Evolutionary conservation across 2,329 filamentous ascomycete genomes (phyloP), one percentile per base, ranked within the genome.

Genomic region (Neonectria magnoliae): DNA sequence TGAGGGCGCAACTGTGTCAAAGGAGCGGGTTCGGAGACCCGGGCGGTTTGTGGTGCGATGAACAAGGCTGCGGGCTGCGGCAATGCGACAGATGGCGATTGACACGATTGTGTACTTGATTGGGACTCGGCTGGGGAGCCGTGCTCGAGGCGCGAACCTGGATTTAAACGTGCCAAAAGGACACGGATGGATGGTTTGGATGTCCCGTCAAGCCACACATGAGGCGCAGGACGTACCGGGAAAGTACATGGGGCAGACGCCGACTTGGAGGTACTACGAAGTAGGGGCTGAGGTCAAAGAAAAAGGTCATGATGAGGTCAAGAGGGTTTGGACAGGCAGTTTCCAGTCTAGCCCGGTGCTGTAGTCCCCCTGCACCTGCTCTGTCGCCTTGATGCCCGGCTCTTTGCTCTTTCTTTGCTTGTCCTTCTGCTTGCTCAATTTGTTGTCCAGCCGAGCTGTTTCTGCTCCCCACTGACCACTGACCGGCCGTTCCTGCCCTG

Each of bases 21-120:
- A 31, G 18, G 48, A 18, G n/a, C n/a, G n/a, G 42, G n/a, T 9
- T 27, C 25, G 47, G 47, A 7, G 47, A 16, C 4, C 8, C 22
- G 25, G 22, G 47, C n/a, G 27, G 42, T 31, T 38, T 38, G 56
- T 41, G 38, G 33, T 61, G 59, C 57, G 47, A 61, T 48, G 18
- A 22, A 50, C 33, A 44, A 57, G 57, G 62, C 57, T 65, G 62
- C 42, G 29, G 57, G 62, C 57, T 65, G 58, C 42, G 38, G 38
- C 38, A 53, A 57, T 54, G 50, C 45, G 45, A 56, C 14, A 55
- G 38, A 31, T 58, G 44, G 33, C 36, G 54, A 62, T 65, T 59
- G 51, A 60, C 61, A 64, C 51, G 50, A 25, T 47, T 31, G 27
- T 45, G 33, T 22, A 42, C 56, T 47, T 18, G n/a, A 55, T 63